Conservation (phyloP, 306 rosid species). For the Ceratonia siliqua region DNA sequence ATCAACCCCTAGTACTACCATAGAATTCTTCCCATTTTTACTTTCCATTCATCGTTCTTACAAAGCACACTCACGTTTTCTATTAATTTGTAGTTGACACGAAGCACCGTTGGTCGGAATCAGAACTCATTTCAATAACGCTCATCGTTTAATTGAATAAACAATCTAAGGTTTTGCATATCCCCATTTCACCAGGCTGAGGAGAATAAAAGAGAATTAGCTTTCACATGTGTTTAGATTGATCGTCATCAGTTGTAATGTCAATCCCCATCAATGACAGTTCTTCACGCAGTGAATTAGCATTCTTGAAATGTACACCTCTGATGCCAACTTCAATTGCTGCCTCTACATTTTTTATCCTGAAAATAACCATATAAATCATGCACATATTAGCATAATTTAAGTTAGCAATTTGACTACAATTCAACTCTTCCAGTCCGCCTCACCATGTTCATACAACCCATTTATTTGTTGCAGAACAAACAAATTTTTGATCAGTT, state of each 20-base stretch:
- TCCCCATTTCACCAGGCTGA: conserved; percentile 3
- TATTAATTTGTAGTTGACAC: neutral
- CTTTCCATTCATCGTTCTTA: neutral
- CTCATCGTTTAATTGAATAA: conserved; percentile 32
- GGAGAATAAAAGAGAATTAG: conserved; percentile 13
- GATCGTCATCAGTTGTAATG: conserved; percentile 41
- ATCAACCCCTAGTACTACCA: no score
- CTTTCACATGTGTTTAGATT: neutral
- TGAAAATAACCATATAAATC: conserved; percentile 34
- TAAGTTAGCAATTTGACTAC: neutral
- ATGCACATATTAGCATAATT: neutral
- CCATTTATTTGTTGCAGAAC: conserved; percentile 10
- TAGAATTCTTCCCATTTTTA: no score
- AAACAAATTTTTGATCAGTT: conserved; percentile 4
- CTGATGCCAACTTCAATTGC: conserved; percentile 72
- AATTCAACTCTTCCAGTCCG: conserved; percentile 5
- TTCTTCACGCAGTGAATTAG: conserved; percentile 53
- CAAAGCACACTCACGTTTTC: neutral
- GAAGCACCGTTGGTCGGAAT: neutral
- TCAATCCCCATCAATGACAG: conserved; percentile 59
- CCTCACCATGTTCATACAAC: neutral
- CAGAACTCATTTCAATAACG: neutral
- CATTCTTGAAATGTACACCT: conserved; percentile 74
- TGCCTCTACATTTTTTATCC: conserved; percentile 73
- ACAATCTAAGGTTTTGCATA: conserved; percentile 24